Evolutionary conservation across 768 basidiomycete species (phyloP), one percentile per base, ranked within the genome.

Genomic region (Kwoniella mangroviensis): DNA sequence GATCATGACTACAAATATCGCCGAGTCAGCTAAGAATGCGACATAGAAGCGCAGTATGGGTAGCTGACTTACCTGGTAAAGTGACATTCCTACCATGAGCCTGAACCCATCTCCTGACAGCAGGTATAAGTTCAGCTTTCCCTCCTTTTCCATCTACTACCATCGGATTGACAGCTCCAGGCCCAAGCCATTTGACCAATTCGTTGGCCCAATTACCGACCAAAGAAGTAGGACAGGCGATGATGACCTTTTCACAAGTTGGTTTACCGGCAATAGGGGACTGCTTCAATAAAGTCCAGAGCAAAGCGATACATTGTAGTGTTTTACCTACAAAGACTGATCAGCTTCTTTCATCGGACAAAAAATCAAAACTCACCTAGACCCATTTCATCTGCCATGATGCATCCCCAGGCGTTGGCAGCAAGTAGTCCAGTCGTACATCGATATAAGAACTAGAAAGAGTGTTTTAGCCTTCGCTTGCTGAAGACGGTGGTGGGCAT

Each of bases 331-430:
- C 22, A 49, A 11, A 43, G 4, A 34, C 4, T 34, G 34, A 4
- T 34, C 34, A 34, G 34, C 34, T 7, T 4, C 26, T 2, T 26
- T 26, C 26, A 26, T 4, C 26, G 26, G 26, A 9, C 49, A 40
- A 22, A 26, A 4, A 12, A 26, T 21, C 26, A 1, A 3, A 53
- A 82, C 84, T 77, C 73, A 75, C 86, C 96, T 15, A 98, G 88
- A 77, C 96, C 96, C 96, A 99, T 99, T 84, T 96, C 96, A 79
- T 99, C 96, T 0, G 96, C 96, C 96, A 99, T 98, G 82, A 99
- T 99, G 79, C 96, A 98, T 67, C 86, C 87, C 69, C 84, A 86
- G 71, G 96, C 93, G 76, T 93, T 92, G 55, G 93, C 90, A 45
- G 91, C 92, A 66, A 95, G 83, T 89, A 95, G 91, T 0, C 95